These are phyloP conservation scores for Trametes cubensis DNA, from an alignment of 768 basidiomycete species.

Conservation along the genomic window DNA sequence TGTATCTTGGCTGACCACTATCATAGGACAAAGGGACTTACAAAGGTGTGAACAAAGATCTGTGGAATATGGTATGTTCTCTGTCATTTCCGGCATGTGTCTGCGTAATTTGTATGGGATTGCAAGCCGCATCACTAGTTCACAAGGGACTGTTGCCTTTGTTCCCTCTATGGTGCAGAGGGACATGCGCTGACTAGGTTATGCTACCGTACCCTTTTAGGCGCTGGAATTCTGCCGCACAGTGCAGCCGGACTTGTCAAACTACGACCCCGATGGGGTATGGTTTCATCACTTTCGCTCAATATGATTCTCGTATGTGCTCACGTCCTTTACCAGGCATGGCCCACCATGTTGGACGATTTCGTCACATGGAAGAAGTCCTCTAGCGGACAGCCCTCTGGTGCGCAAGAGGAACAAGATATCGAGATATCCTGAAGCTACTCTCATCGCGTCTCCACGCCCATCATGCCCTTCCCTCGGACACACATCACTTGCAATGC, in stretches of 20 bases:
- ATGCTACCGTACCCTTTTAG: conserved; percentile 38
- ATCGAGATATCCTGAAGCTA: background rate
- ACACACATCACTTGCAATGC: no score
- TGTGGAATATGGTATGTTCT: conserved; percentile 77
- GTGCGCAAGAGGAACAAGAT: background rate
- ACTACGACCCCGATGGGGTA: conserved; percentile 80
- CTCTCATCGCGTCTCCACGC: background rate
- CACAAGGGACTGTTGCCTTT: background rate
- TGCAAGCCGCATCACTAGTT: background rate
- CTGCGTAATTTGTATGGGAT: background rate
- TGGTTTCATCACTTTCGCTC: conserved; percentile 7
- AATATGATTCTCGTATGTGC: background rate
- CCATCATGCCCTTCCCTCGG: background rate
- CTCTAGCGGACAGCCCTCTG: background rate
- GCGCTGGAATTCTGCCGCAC: conserved; percentile 76
- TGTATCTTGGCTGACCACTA: background rate
- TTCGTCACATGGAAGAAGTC: conserved; percentile 69
- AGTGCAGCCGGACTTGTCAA: conserved; percentile 57
- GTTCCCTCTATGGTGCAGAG: background rate
- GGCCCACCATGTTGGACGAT: conserved; percentile 82
- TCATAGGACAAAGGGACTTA: conserved; percentile 54
- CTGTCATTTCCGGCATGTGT: background rate
- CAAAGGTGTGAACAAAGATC: conserved; percentile 81
- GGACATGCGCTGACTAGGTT: background rate
- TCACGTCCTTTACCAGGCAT: conserved; percentile 50